Evolutionary conservation across 768 basidiomycete genomes (phyloP).

Genomic region (Suillus subaureus): DNA sequence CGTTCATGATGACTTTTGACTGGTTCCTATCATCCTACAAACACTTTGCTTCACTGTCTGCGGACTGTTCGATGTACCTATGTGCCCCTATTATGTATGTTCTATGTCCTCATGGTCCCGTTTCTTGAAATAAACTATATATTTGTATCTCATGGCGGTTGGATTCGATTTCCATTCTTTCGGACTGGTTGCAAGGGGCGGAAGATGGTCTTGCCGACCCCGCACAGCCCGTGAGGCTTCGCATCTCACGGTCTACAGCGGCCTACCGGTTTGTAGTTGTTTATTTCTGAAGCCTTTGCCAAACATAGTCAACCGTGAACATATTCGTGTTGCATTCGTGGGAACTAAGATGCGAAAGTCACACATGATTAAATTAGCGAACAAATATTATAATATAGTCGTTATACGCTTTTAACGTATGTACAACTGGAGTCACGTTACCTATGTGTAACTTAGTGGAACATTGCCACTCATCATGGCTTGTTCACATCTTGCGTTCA

Average conservation of each 20-base stretch:
- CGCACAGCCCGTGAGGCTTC: too few relatives aligned
- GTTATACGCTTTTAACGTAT: background rate
- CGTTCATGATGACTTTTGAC: constrained; percentile 1
- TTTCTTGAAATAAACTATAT: constrained; percentile 1
- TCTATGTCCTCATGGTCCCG: constrained; percentile 8
- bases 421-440: too few relatives aligned
- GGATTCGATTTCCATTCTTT: background rate
- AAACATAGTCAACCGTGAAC: constrained; percentile 10
- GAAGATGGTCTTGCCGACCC: background rate
- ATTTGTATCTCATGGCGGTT: background rate
- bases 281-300: constrained; percentile 20
- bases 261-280: constrained; percentile 8
- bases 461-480: background rate
- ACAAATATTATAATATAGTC: background rate
- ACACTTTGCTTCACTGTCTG: constrained; percentile 12
- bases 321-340: background rate
- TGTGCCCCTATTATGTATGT: constrained; percentile 20
- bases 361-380: background rate
- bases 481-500: background rate
- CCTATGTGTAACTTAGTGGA: background rate
- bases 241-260: background rate
- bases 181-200: background rate
- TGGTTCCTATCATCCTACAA: constrained; percentile 4
- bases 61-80: constrained; percentile 33
- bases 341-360: background rate